These are phyloP conservation scores for Phialophora verrucosa DNA, from an alignment of 2,329 filamentous ascomycete genomes.

Conservation along the genomic window DNA sequence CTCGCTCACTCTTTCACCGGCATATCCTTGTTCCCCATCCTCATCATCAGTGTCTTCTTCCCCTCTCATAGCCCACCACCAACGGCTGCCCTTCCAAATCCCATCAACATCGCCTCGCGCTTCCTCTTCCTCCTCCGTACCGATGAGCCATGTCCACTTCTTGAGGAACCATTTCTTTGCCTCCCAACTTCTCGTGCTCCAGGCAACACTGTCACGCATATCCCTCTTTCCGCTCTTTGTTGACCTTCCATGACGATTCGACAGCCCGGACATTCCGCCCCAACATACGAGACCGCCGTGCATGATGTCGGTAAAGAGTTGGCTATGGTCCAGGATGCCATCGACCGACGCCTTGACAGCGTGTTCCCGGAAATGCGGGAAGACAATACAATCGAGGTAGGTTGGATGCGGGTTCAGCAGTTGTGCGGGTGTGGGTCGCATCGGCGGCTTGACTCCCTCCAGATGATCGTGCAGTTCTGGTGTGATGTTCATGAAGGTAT, in stretches of 20 bases:
- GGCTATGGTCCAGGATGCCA: constrained; percentile 45
- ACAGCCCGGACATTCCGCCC: constrained; percentile 40
- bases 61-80: constrained; percentile 35
- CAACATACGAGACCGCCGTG: constrained; percentile 49
- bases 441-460: constrained; percentile 14
- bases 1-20: constrained; percentile 10
- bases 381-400: constrained; percentile 38
- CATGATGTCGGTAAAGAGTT: constrained; percentile 48
- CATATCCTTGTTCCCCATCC: constrained; percentile 10
- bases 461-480: constrained; percentile 25
- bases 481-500: constrained; percentile 21
- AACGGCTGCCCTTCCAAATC: constrained; percentile 33
- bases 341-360: constrained; percentile 28
- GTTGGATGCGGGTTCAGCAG: constrained; percentile 30
- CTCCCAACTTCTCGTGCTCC: constrained; percentile 55
- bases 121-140: constrained; percentile 37
- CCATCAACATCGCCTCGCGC: constrained; percentile 29
- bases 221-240: constrained; percentile 32
- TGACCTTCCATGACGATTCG: constrained; percentile 8
- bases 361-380: constrained; percentile 33
- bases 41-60: constrained; percentile 27
- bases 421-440: constrained; percentile 30
- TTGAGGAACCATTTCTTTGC: constrained; percentile 53
- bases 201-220: constrained; percentile 45
- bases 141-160: constrained; percentile 47